Base-by-base conservation (phyloP, 768 basidiomycete species). In the Mycena latifolia region DNA sequence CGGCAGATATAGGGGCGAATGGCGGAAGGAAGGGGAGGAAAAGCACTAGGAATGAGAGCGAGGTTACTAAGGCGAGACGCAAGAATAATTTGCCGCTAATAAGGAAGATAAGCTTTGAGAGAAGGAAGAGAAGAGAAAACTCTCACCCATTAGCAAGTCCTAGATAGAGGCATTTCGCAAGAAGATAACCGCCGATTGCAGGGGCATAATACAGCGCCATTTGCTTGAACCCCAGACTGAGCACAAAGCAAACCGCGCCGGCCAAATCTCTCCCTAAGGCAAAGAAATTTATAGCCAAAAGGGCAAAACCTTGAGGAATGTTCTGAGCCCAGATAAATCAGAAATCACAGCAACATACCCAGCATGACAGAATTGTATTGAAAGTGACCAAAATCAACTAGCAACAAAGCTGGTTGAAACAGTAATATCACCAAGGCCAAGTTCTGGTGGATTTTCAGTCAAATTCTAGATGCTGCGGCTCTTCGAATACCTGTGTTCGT, bases 341-440 rank as follows among this genome's bases (percentile, higher is more conserved):
- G 15, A 56, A 43, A 28, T 24, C 64, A 56, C 0, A 74, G 67
- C 24, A 69, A 80, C 80, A 71, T 72, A 87, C 92, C 96, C 52
- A 98, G 89, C 93, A 97, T 96, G 69, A 96, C 87, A 2, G 92
- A 92, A 74, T 98, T 98, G 76, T 95, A 98, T 78, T 99, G 96
- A 72, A 97, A 97, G 75, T 98, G 96, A 0, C 97, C 95, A 74
- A 91, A 92, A 78, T 98, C 97, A 57, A 97, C 85, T 22, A 98
- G 80, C 11, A 95, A 79, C 33, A 98, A 79, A 0, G 92, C 89
- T 3, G 97, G 97, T 73, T 96, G 94, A 17, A 96, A 83, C 18
- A 97, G 79, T 14, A 97, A 79, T 4, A 87, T 89, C 25, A 94
- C 70, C 6, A 95, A 75, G 2, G 92, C 91, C 25, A 87, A 74